phyloP scores from a whole-genome alignment of 805 yeast species.

The Hemisphaericaspora nanyangensis region DNA sequence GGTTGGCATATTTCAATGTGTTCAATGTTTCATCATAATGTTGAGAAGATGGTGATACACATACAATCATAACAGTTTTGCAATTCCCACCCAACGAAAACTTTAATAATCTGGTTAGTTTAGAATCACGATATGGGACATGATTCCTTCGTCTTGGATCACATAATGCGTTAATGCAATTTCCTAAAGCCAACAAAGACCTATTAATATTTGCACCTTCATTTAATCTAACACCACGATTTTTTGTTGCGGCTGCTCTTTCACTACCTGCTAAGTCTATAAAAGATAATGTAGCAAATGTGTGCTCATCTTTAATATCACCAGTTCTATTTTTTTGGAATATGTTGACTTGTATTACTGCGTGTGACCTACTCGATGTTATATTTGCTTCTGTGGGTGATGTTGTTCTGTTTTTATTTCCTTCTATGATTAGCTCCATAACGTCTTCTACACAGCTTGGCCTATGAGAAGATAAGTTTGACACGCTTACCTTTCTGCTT shows the following conservation, averaged over 20 bases:
- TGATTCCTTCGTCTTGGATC: conserved; percentile 65
- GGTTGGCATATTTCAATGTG: conserved; percentile 84
- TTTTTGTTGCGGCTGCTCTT: conserved; percentile 85
- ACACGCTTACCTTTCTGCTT: conserved; percentile 59
- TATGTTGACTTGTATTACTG: conserved; percentile 80
- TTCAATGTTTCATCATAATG: conserved; percentile 94
- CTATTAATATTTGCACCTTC: conserved; percentile 95
- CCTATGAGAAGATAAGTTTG: conserved; percentile 61
- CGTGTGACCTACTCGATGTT: conserved; percentile 89
- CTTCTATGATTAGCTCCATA: conserved; percentile 69
- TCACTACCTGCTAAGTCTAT: conserved; percentile 96
- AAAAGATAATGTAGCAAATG: conserved; percentile 76
- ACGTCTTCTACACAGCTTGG: conserved; percentile 67
- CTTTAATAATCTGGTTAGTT: conserved; percentile 79
- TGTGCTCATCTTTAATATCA: conserved; percentile 62
- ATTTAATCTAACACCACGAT: conserved; percentile 72
- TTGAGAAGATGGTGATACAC: conserved; percentile 79
- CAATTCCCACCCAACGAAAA: conserved; percentile 93
- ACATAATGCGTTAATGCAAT: conserved; percentile 89
- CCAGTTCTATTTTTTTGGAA: conserved; percentile 56
- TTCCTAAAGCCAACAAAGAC: conserved; percentile 84
- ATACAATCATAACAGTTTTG: conserved; percentile 93
- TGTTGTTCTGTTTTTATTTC: conserved; percentile 73
- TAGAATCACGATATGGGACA: conserved; percentile 89
- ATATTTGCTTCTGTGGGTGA: conserved; percentile 91